Evolutionary conservation across 495 filamentous ascomycete species (phyloP).

Genomic region (Hypoxylon fuscum): DNA sequence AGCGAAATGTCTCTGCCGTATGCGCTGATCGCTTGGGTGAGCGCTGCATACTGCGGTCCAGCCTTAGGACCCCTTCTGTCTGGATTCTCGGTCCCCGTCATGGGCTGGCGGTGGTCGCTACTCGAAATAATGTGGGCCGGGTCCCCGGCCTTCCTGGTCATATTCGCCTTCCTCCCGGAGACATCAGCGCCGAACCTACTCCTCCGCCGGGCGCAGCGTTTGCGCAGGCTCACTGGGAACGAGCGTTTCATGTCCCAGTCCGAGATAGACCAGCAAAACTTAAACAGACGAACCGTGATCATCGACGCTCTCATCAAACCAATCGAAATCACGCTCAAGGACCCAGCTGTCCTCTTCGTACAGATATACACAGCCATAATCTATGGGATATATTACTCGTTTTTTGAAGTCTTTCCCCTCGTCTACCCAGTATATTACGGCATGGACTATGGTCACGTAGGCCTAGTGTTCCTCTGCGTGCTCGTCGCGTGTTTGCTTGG

Average conservation of each 20-base stretch:
- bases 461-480: conserved; percentile 72
- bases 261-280: conserved; percentile 61
- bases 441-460: conserved; percentile 68
- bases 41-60: conserved; percentile 56
- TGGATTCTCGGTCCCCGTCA: conserved; percentile 68
- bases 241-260: conserved; percentile 58
- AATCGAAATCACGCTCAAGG: conserved; percentile 68
- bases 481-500: conserved; percentile 65
- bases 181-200: conserved; percentile 59
- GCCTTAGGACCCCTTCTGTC: conserved; percentile 69
- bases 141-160: conserved; percentile 54
- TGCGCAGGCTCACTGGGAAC: conserved; percentile 56
- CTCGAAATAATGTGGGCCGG: conserved; percentile 65
- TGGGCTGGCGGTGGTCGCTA: conserved; percentile 66
- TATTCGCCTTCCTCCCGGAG: conserved; percentile 58
- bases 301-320: conserved; percentile 70
- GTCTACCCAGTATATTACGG: conserved; percentile 70
- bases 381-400: conserved; percentile 74
- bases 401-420: conserved; percentile 80
- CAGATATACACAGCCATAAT: conserved; percentile 69
- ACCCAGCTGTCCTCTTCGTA: conserved; percentile 70
- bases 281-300: conserved; percentile 57
- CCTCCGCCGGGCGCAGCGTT: conserved; percentile 49
- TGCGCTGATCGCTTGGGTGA: conserved; percentile 70
- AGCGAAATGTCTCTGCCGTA: conserved; percentile 73